A percentile compares a stretch with the other conserved stretches of the same genome.
phyloP scores from a whole-genome alignment of 495 filamentous ascomycete genomes.

The Jackrogersella multiformis region DNA sequence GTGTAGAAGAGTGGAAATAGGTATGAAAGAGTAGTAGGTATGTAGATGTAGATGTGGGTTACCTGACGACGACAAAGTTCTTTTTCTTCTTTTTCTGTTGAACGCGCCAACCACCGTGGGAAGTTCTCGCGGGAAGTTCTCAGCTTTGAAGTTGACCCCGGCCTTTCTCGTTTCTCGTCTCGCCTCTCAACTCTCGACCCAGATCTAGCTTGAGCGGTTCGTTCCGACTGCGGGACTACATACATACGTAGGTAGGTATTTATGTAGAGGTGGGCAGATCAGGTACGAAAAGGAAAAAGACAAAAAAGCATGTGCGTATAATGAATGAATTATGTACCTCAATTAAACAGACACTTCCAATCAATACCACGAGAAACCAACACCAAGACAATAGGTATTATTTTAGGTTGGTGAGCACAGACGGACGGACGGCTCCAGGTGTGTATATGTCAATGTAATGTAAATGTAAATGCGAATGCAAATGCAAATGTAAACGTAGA shows the following conservation, averaged over 20 bases:
- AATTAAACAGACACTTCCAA: conserved; percentile 14
- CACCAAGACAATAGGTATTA: conserved; percentile 6
- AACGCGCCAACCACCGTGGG: conserved; percentile 3
- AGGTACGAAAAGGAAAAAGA: conserved; percentile 9
- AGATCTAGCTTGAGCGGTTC: conserved; percentile 20
- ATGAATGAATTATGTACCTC: conserved; percentile 14
- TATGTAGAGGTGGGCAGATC: conserved; percentile 13
- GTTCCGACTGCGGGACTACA: conserved; percentile 9
- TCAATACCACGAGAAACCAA: background rate
- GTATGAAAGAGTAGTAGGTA: background rate
- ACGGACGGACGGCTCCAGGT: background rate
- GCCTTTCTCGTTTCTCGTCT: conserved; percentile 31
- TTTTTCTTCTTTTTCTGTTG: too few species aligned
- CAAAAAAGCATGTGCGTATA: conserved; percentile 3
- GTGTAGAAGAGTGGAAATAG: too few species aligned
- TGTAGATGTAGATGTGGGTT: conserved; percentile 25
- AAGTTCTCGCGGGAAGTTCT: background rate
- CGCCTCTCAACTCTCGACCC: too few species aligned
- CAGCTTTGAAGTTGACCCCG: conserved; percentile 14
- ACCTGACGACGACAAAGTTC: conserved; percentile 21
- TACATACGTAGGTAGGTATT: background rate
- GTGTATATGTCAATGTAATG: conserved; percentile 3
- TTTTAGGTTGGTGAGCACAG: conserved; percentile 14
- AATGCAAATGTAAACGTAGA: conserved; percentile 8
- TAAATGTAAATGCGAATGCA: conserved; percentile 3